Conservation (phyloP, 2,329 filamentous ascomycete genomes). For the Alternaria atra region DNA sequence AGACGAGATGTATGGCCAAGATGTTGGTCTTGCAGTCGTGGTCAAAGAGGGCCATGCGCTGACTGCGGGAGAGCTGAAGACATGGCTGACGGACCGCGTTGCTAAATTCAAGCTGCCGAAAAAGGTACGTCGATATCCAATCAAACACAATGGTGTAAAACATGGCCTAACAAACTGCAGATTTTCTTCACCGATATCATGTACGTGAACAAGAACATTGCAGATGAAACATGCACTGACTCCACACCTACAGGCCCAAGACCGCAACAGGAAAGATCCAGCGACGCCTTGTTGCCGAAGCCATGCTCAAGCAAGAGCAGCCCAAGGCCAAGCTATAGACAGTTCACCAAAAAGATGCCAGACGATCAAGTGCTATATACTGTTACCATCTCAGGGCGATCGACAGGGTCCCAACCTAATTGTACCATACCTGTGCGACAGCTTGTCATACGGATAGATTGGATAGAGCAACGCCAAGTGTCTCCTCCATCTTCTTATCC, state of each 20-base stretch:
- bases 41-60: constrained; percentile 68
- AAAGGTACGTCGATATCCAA: constrained; percentile 63
- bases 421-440: constrained; percentile 8
- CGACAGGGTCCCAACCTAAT: constrained; percentile 11
- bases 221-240: constrained; percentile 15
- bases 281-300: constrained; percentile 83
- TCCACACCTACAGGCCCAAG: constrained; percentile 65
- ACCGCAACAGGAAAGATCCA: constrained; percentile 93
- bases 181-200: constrained; percentile 84
- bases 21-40: constrained; percentile 79
- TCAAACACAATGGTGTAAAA: constrained; percentile 16
- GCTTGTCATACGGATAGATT: constrained; percentile 19
- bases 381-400: constrained; percentile 3
- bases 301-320: constrained; percentile 76
- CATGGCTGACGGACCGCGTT: constrained; percentile 73
- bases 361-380: constrained; percentile 12
- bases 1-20: constrained; percentile 84
- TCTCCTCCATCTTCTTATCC: constrained; percentile 7
- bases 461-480: constrained; percentile 12
- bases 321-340: constrained; percentile 62
- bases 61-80: constrained; percentile 69
- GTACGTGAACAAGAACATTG: constrained; percentile 37
- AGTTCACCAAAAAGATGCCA: constrained; percentile 6
- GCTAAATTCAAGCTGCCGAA: constrained; percentile 88
- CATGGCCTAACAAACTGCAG: constrained; percentile 52